Evolutionary conservation across 2,329 filamentous ascomycete species (phyloP).

Genomic region (Bimuria novae-zelandiae): DNA sequence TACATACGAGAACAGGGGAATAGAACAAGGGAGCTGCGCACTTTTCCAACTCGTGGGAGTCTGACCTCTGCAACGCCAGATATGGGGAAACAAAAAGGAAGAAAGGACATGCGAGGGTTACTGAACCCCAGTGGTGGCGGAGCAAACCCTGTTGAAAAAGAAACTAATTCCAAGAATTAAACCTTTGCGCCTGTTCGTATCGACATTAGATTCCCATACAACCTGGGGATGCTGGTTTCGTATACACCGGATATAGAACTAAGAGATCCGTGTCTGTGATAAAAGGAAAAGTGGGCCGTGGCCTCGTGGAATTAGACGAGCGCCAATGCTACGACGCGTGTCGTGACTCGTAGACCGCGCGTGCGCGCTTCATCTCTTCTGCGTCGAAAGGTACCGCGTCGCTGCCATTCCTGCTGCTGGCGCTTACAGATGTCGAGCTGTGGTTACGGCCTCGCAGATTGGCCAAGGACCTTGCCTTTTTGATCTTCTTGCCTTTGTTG

Average conservation of each 20-base stretch:
- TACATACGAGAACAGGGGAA: constrained; percentile 23
- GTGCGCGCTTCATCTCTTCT: constrained; percentile 44
- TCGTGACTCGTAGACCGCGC: constrained; percentile 38
- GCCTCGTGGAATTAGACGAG: no score
- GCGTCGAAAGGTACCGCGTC: constrained; percentile 40
- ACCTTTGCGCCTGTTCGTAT: constrained; percentile 1
- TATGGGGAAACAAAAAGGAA: constrained; percentile 3
- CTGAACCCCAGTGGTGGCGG: background rate
- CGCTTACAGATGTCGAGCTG: constrained; percentile 37
- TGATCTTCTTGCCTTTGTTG: constrained; percentile 40
- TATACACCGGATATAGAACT: no score
- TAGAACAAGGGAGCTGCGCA: constrained; percentile 16
- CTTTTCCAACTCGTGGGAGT: constrained; percentile 35
- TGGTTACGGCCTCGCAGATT: constrained; percentile 36
- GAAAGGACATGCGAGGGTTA: background rate
- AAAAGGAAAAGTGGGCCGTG: no score
- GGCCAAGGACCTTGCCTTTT: constrained; percentile 44
- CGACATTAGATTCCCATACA: constrained; percentile 1
- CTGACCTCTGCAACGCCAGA: constrained; percentile 32
- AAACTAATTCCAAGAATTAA: background rate
- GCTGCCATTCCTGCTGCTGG: constrained; percentile 39
- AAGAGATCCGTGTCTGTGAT: no score
- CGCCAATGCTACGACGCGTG: constrained; percentile 16
- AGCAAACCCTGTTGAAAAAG: background rate
- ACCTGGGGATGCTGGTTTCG: no score